These are phyloP conservation scores for Diaporthe sp. DNA, from an alignment of 2,329 filamentous ascomycete species.

Conservation along the genomic window DNA sequence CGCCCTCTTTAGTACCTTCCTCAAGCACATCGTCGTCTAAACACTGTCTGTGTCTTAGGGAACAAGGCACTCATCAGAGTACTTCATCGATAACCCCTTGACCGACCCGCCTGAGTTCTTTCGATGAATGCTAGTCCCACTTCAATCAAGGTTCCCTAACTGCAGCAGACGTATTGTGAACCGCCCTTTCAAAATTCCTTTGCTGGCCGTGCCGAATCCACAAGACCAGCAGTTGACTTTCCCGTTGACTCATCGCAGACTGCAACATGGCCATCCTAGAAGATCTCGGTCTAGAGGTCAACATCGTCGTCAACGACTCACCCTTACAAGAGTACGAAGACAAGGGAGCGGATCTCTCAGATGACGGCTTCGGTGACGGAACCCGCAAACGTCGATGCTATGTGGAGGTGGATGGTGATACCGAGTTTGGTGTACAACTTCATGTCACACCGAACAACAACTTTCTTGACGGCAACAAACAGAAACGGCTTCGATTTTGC, in stretches of 20 bases:
- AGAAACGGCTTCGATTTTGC: slow-evolving; percentile 27
- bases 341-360: slow-evolving; percentile 25
- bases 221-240: neutral
- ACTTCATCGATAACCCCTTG: neutral
- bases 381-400: slow-evolving; percentile 41
- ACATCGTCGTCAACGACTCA: neutral
- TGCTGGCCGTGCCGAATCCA: neutral
- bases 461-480: neutral
- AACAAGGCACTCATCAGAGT: neutral
- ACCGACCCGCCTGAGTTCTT: neutral
- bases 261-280: slow-evolving; percentile 9
- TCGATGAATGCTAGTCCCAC: neutral
- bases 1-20: too few relatives aligned
- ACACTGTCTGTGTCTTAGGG: too few relatives aligned
- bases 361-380: neutral
- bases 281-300: slow-evolving; percentile 22
- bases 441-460: neutral
- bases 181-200: neutral
- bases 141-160: neutral
- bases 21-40: neutral
- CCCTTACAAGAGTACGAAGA: slow-evolving; percentile 10
- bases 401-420: slow-evolving; percentile 48
- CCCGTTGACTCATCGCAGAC: neutral
- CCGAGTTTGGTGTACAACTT: slow-evolving; percentile 45
- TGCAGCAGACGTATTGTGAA: neutral